Evolutionary conservation across 192 early-diverging fungal genomes (phyloP), one percentile per base, ranked within the genome.

Genomic region (Coemansia aciculifera): DNA sequence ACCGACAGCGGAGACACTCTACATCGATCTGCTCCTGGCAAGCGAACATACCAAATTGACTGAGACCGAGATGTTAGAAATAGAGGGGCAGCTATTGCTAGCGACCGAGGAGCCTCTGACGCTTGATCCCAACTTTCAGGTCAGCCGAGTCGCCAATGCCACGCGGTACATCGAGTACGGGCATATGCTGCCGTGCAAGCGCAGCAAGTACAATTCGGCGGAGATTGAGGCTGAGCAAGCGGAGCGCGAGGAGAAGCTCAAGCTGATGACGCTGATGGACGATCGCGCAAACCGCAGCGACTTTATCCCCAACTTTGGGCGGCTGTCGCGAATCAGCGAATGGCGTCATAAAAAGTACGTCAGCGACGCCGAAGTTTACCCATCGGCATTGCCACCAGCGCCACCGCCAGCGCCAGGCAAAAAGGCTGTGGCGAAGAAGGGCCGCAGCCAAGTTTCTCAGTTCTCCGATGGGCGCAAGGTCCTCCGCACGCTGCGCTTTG

Each of bases 401-500:
- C 32, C 71, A 10, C 70, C 75, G 17, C 42, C 46, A 2, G n/a
- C 54, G 7, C 43, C 66, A 2, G 75, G 75, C 46, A 78, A 78
- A 49, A 78, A 78, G 60, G n/a, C 70, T 1, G 15, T 59, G 32
- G 23, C 66, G 11, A 85, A 81, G 68, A 78, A 74, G 66, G 59
- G 40, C 38, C 79, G 78, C 42, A 68, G 63, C 36, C 83, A 78
- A 24, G 67, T 85, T 60, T 72, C 74, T 1, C 57, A 73, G 24
- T 49, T 87, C 31, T 51, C 86, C 19, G 89, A 89, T 66, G 89
- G 88, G 17, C 79, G 87, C 37, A 85, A 85, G 34, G 86, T 87
- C 19, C 73, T 89, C 15, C 86, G 90, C n/a, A 92, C 89, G 15
- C 75, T 92, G 71, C 89, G 90, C 32, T 92, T 90, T 73, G 85